Evolutionary conservation across 768 basidiomycete genomes (phyloP), one percentile per base, ranked within the genome.

Genomic region (Rhizopogon rudus): DNA sequence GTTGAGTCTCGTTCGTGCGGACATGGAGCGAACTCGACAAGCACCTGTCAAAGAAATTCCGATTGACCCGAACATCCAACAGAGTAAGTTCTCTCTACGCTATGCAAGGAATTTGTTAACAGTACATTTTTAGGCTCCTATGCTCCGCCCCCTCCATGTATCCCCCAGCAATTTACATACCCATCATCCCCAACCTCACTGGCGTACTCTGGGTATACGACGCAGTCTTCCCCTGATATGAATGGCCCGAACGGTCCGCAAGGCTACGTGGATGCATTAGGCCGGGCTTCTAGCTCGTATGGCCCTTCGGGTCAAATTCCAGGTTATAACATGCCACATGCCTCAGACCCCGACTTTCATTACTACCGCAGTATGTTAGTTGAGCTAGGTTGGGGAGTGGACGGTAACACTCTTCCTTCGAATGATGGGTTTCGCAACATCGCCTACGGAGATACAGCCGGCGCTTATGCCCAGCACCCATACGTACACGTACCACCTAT

Each of bases 341-440:
- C 77, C 16, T 75, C 80, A 5, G 81, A 83, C 59, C 74, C 77
- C n/a, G 88, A 91, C 65, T 79, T 79, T 10, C 75, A 81, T 52
- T 91, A 91, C 67, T 88, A 82, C 77, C 81, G 81, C 60, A 81
- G 81, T 56, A 89, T 91, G 86, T 82, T 87, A 60, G 70, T 84
- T 44, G 87, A 90, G 60, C 78, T 88, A 14, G 87, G 88, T 20
- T 85, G 84, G 60, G 83, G 83, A 17, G 83, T 65, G 40, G 67
- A 64, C 25, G 72, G 74, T 12, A 68, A 55, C 41, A 60, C 60
- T 20, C 63, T 60, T 43, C 28, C 61, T 25, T 48, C 58, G 39
- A 60, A 55, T 40, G 68, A 71, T 40, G 55, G 60, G 40, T 44
- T 68, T 42, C 70, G 65, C 55, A 63, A 57, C 31, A 29, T 46